Conservation (phyloP, 192 early-diverging fungal genomes). For the Backusella macrospora region DNA sequence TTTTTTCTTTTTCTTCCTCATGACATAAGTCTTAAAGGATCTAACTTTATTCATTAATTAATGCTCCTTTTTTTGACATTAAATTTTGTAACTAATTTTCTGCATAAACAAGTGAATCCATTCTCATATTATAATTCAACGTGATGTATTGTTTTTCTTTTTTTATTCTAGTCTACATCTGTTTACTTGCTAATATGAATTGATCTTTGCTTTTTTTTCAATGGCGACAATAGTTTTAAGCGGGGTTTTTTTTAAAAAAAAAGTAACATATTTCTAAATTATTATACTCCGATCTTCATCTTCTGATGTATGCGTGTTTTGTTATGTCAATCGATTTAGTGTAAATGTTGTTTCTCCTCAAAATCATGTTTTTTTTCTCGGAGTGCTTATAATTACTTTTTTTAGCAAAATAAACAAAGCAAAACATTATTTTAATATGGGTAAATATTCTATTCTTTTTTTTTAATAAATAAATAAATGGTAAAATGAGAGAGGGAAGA, state of each 20-base stretch:
- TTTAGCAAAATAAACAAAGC: not conserved
- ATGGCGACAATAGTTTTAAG: no score
- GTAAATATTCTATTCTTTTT: constrained; percentile 1
- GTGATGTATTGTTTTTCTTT: not conserved
- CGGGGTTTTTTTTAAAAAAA: no score
- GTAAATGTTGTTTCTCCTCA: not conserved
- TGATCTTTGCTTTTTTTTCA: no score
- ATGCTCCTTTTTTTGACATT: not conserved
- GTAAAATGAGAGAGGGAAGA: not conserved
- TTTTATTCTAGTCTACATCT: no score
- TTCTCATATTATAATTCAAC: not conserved
- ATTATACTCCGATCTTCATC: no score
- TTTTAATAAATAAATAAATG: constrained; percentile 2
- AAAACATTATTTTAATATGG: not conserved
- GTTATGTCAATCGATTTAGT: not conserved
- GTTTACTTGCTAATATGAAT: no score
- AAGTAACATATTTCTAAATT: no score
- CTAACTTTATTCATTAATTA: no score
- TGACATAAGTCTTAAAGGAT: no score
- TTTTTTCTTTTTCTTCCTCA: no score
- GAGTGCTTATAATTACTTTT: not conserved
- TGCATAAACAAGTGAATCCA: not conserved
- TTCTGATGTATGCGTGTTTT: no score
- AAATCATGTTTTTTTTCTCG: not conserved
- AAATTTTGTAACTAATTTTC: no score